Evolutionary conservation across 805 yeast species (phyloP), one percentile per base, ranked within the genome.

Genomic region (Barnettozyma californica): DNA sequence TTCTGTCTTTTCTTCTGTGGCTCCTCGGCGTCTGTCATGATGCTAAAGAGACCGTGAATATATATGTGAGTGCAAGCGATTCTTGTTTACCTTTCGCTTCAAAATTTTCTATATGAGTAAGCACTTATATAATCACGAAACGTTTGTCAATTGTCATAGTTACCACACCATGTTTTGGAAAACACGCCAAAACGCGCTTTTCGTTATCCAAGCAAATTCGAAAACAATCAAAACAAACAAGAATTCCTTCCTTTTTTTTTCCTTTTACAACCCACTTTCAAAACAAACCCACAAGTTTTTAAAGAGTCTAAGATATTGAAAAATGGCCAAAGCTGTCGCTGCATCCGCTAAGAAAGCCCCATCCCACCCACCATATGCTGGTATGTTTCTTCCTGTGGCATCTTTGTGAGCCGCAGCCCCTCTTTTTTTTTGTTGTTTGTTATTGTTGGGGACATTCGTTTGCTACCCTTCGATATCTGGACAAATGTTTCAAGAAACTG

Each of bases 281-380:
- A 27, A 44, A 46, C 45, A 26, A 23, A 40, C 29, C 25, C 18
- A 23, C 29, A 13, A 18, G 16, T 14, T 29, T 23, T 16, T 39
- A 26, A 38, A 37, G 13, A 37, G 21, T 14, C n/a, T 27, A 37
- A 37, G 9, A 9, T 9, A 14, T 37, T 23, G 35, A 51, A 43
- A n/a, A 53, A 60, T 56, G 61, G 60, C 58, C 51, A 51, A 51
- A 48, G 55, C 58, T 40, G 49, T 61, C 45, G 36, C 53, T 38
- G 27, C 56, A 13, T 45, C 57, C 21, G 44, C 58, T 37, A 59
- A 58, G 55, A 59, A 60, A 52, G 46, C 56, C 35, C 50, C 59
- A 43, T 53, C 53, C n/a, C 62, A 58, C 48, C 62, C 63, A 39
- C 59, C 63, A 26, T 58, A 59, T 46, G 59, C 57, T 42, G 62